These are phyloP conservation scores for Psilocybe subaeruginosa DNA, from an alignment of 768 basidiomycete species.

Conservation along the genomic window DNA sequence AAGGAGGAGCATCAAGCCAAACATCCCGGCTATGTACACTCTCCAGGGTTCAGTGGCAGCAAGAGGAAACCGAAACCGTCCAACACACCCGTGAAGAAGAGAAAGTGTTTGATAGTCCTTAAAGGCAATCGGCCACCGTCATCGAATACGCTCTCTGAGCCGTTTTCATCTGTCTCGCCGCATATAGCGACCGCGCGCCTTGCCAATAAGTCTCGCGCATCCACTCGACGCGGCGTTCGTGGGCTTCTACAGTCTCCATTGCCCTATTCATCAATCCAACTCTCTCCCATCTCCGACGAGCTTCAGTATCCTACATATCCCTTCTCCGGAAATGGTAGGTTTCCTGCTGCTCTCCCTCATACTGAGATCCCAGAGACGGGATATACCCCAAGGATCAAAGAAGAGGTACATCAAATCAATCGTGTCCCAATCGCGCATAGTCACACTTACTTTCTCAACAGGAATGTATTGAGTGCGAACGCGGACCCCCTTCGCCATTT, in stretches of 20 bases:
- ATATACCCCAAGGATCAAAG: conserved; percentile 7
- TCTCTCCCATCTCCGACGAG: background rate
- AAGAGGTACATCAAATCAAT: background rate
- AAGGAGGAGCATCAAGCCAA: conserved; percentile 27
- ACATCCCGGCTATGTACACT: conserved; percentile 32
- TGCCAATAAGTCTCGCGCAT: conserved; percentile 2
- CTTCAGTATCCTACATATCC: too few relatives aligned
- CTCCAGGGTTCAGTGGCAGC: conserved; percentile 17
- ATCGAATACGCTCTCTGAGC: background rate
- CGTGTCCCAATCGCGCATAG: background rate
- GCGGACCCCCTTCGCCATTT: background rate
- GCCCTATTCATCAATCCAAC: background rate
- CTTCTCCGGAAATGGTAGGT: background rate
- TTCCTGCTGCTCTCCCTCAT: background rate
- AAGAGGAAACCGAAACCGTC: conserved; percentile 9
- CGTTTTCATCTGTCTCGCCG: conserved; percentile 1
- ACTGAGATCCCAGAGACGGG: conserved; percentile 25
- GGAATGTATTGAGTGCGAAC: background rate
- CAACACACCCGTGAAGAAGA: background rate
- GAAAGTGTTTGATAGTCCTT: background rate
- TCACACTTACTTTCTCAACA: background rate
- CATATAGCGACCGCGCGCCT: background rate
- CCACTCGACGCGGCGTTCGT: conserved; percentile 7
- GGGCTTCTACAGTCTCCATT: background rate
- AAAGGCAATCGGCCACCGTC: background rate